phyloP scores from a whole-genome alignment of 2,329 filamentous ascomycete genomes.

The Pyrenophora seminiperda region DNA sequence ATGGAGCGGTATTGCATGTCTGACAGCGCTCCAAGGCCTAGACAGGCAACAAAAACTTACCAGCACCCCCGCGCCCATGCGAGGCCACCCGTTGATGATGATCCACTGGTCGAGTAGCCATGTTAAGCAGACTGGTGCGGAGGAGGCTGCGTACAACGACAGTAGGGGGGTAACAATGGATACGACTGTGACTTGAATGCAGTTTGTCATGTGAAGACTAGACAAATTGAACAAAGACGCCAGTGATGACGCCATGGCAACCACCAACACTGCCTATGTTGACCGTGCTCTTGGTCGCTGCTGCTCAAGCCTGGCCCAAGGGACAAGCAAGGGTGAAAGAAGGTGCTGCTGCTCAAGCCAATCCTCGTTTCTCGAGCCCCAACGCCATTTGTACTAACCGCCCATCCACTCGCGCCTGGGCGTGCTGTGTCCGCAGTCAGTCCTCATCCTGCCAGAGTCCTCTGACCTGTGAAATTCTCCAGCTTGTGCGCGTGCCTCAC shows the following conservation, averaged over 20 bases:
- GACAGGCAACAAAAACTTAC: conserved; percentile 44
- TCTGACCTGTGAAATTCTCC: conserved; percentile 14
- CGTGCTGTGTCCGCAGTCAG: conserved; percentile 30
- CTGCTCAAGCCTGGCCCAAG: conserved; percentile 20
- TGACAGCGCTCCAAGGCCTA: background rate
- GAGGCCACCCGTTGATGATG: conserved; percentile 52
- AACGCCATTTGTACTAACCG: conserved; percentile 31
- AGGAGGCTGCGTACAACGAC: background rate
- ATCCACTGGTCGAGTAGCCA: conserved; percentile 32
- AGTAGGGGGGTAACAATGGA: too few species aligned
- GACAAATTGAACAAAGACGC: conserved; percentile 17
- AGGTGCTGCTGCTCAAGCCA: conserved; percentile 14
- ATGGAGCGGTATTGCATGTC: background rate
- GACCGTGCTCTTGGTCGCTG: conserved; percentile 19
- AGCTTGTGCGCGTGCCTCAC: conserved; percentile 27
- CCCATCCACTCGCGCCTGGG: conserved; percentile 33
- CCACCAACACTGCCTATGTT: conserved; percentile 20
- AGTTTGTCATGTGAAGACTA: conserved; percentile 11
- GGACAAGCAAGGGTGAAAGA: conserved; percentile 14
- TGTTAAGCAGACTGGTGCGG: conserved; percentile 9
- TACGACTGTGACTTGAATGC: conserved; percentile 7
- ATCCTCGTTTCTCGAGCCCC: conserved; percentile 27
- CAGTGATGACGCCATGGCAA: conserved; percentile 21
- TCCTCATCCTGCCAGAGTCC: conserved; percentile 15
- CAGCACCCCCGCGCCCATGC: conserved; percentile 78